A percentile compares a stretch with the other conserved stretches of the same genome.
Conservation (phyloP, 2,329 filamentous ascomycete species). For the Diaporthe helianthi region DNA sequence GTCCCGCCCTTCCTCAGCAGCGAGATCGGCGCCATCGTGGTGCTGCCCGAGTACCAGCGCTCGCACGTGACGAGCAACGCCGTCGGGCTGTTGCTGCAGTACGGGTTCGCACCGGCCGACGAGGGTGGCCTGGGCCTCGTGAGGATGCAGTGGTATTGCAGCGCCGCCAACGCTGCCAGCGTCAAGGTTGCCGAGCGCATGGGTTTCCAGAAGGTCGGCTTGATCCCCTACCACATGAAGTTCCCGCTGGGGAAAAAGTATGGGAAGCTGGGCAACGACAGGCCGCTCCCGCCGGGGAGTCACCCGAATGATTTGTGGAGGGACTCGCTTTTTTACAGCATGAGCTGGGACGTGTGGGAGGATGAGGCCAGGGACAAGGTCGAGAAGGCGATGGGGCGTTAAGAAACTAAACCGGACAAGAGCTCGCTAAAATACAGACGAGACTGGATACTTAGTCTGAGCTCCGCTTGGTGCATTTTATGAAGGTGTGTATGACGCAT, state of each 20-base stretch:
- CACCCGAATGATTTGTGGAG: constrained; percentile 40
- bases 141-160: constrained; percentile 45
- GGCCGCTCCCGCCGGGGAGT: constrained; percentile 36
- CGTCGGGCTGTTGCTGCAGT: constrained; percentile 44
- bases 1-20: constrained; percentile 36
- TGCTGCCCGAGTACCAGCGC: constrained; percentile 44
- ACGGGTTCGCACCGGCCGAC: constrained; percentile 36
- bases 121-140: constrained; percentile 40
- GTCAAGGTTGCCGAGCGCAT: constrained; percentile 43
- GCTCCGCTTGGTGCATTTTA: too few relatives aligned
- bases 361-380: constrained; percentile 36
- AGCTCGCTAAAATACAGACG: too few relatives aligned
- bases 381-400: constrained; percentile 34
- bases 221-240: constrained; percentile 43
- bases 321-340: constrained; percentile 39
- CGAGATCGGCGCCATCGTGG: constrained; percentile 46
- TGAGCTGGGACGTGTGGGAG: constrained; percentile 44
- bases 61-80: constrained; percentile 47
- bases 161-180: constrained; percentile 39
- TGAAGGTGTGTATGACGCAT: too few relatives aligned
- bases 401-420: neutral
- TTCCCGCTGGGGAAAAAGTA: constrained; percentile 38
- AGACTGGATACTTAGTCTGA: too few relatives aligned
- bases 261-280: constrained; percentile 40
- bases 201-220: constrained; percentile 44